A percentile compares a stretch with the other conserved stretches of the same genome.
Evolutionary conservation across 495 filamentous ascomycete species (phyloP).

Genomic region (Copromyces sp.): DNA sequence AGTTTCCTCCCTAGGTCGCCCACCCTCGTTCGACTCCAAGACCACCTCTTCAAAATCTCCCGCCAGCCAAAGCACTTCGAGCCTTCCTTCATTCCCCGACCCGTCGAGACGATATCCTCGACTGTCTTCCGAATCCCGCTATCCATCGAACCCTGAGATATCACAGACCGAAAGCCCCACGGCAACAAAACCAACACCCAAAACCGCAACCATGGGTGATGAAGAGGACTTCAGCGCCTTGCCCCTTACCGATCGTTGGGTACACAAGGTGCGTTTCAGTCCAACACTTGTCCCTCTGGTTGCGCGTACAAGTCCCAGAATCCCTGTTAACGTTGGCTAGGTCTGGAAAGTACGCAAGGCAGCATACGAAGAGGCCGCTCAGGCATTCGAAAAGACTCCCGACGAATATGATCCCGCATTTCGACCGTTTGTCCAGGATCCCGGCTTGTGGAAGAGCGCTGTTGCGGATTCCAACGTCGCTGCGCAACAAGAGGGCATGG

Average conservation of each 20-base stretch:
- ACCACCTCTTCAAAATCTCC: conserved; percentile 2
- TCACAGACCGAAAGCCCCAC: not conserved
- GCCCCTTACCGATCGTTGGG: conserved; percentile 70
- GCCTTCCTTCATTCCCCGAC: not conserved
- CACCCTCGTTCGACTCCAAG: conserved; percentile 1
- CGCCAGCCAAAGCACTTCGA: not conserved
- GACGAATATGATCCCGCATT: conserved; percentile 85
- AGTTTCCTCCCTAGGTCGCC: conserved; percentile 8
- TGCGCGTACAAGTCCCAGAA: conserved; percentile 2
- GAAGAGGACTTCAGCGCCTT: conserved; percentile 81
- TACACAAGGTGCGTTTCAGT: conserved; percentile 61
- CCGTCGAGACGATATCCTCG: not conserved
- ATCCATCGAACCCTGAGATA: not conserved
- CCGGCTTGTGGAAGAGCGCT: conserved; percentile 81
- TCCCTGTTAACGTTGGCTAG: conserved; percentile 25
- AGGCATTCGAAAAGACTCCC: conserved; percentile 72
- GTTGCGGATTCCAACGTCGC: conserved; percentile 95
- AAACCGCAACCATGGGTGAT: conserved; percentile 46
- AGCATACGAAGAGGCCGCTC: conserved; percentile 87
- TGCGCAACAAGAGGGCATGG: conserved; percentile 87
- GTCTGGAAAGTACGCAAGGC: conserved; percentile 96
- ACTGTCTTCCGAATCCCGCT: not conserved
- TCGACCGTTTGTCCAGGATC: conserved; percentile 73
- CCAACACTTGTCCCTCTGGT: not conserved
- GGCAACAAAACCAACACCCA: conserved; percentile 3